Percentiles rank a stretch among this genome's conserved stretches.
phyloP scores from a whole-genome alignment of 2,329 filamentous ascomycete genomes.

The Stemphylium lycopersici region DNA sequence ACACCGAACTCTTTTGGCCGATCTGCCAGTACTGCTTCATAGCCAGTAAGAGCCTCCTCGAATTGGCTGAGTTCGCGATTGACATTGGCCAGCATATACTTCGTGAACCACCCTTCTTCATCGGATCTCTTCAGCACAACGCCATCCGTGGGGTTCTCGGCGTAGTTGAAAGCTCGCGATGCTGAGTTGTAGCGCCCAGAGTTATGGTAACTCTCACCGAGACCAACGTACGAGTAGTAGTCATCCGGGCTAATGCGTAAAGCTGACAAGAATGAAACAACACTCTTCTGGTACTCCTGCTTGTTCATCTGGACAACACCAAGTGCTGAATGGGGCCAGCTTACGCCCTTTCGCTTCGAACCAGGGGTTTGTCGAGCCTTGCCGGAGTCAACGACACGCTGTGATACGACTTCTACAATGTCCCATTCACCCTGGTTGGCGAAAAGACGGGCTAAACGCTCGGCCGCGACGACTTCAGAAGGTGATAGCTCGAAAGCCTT shows the following conservation, averaged over 20 bases:
- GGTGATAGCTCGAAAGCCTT: slow-evolving; percentile 94
- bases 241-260: slow-evolving; percentile 82
- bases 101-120: slow-evolving; percentile 91
- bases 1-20: slow-evolving; percentile 83
- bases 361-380: slow-evolving; percentile 89
- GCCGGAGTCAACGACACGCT: slow-evolving; percentile 91
- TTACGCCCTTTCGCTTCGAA: slow-evolving; percentile 89
- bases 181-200: slow-evolving; percentile 94
- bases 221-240: slow-evolving; percentile 94
- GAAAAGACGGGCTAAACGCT: slow-evolving; percentile 83
- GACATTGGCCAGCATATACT: slow-evolving; percentile 96
- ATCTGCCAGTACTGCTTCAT: slow-evolving; percentile 72
- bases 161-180: slow-evolving; percentile 86
- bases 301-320: slow-evolving; percentile 95
- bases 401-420: slow-evolving; percentile 88
- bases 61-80: slow-evolving; percentile 91
- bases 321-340: slow-evolving; percentile 93
- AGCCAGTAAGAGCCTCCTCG: slow-evolving; percentile 79
- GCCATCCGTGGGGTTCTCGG: slow-evolving; percentile 73
- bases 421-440: slow-evolving; percentile 95
- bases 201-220: slow-evolving; percentile 97
- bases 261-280: slow-evolving; percentile 90
- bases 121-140: slow-evolving; percentile 58
- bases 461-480: slow-evolving; percentile 83
- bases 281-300: slow-evolving; percentile 85